Evolutionary conservation across 1,284 basidiomycete genomes (phyloP).

Genomic region (Melampsora allii-populina): DNA sequence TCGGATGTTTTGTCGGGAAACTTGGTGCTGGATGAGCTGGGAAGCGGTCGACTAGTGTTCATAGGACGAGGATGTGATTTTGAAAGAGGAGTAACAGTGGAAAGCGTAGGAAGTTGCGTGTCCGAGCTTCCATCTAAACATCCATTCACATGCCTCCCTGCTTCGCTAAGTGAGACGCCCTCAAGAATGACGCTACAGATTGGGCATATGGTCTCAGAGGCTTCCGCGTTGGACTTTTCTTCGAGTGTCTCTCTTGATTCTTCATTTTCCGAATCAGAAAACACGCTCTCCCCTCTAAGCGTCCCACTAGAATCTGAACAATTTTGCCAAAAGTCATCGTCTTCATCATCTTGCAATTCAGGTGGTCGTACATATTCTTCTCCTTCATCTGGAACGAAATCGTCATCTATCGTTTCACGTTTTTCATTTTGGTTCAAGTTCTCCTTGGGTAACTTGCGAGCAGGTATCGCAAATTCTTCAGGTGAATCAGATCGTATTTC

Average conservation of each 20-base stretch:
- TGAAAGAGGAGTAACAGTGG: not conserved
- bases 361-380: conserved; percentile 5
- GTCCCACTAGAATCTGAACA: not conserved
- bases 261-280: not conserved
- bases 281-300: not conserved
- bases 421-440: not conserved
- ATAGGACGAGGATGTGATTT: not conserved
- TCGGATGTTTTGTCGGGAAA: not conserved
- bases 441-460: not conserved
- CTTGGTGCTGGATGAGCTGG: not conserved
- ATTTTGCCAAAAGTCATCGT: conserved; percentile 7
- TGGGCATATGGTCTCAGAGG: conserved; percentile 5
- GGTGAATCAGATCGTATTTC: not conserved
- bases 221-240: not conserved
- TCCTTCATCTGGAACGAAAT: conserved; percentile 1
- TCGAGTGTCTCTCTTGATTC: not conserved
- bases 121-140: conserved; percentile 18
- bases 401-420: not conserved
- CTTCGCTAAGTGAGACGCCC: not conserved
- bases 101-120: not conserved
- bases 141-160: conserved; percentile 14
- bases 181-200: conserved; percentile 3
- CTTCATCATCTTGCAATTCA: not conserved
- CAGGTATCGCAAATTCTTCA: not conserved
- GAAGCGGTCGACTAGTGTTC: not conserved